Percentiles rank a stretch among this genome's conserved stretches.
phyloP scores from a whole-genome alignment of 73 alveolate genomes.

The Paramecium primaurelia region DNA sequence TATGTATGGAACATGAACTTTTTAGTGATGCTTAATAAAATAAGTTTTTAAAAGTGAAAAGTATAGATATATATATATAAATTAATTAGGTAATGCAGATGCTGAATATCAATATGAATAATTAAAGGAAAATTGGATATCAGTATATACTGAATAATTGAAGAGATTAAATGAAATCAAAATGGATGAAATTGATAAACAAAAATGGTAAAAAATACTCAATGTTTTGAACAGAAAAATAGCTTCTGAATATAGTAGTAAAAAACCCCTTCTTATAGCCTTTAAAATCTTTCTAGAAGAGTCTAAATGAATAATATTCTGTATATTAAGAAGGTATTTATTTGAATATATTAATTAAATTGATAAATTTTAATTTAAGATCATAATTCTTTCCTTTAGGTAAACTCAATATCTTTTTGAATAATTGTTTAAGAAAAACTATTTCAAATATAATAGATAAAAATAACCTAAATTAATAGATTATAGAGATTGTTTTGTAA shows the following conservation, averaged over 20 bases:
- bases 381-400: too few species aligned
- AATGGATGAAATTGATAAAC: not conserved
- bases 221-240: constrained; percentile 10
- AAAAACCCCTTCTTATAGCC: constrained; percentile 27
- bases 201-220: constrained; percentile 43
- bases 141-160: not conserved
- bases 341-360: not conserved
- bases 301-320: not conserved
- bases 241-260: not conserved
- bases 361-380: not conserved
- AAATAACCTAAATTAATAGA: too few species aligned
- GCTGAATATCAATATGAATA: not conserved
- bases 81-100: not conserved
- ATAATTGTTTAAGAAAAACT: too few species aligned
- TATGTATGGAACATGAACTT: constrained; percentile 54
- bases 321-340: not conserved
- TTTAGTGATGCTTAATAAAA: constrained; percentile 53
- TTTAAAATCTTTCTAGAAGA: constrained; percentile 32
- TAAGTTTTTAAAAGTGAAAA: constrained; percentile 27
- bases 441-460: too few species aligned
- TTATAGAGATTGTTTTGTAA: too few species aligned
- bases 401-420: too few species aligned
- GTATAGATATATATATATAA: not conserved
- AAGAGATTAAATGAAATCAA: constrained; percentile 15
- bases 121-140: not conserved